Percentiles rank a stretch among this genome's conserved stretches.
Conservation (phyloP, 2,329 filamentous ascomycete species). For the Aspergillus sergii region DNA sequence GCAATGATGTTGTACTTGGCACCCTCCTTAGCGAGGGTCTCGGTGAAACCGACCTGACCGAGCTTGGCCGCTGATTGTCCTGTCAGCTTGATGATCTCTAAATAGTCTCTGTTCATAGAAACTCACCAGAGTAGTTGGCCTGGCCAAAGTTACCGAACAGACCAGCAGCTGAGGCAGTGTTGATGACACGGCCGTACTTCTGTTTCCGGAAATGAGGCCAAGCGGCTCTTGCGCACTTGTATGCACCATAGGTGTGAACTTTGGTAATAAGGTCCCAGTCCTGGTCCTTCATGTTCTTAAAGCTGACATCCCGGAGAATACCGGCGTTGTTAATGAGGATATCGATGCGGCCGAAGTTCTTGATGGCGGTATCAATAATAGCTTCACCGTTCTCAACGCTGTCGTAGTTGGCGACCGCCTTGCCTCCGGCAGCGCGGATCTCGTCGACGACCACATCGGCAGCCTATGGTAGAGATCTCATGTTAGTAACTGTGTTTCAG, state of each 20-base stretch:
- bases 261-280: slow-evolving; percentile 96
- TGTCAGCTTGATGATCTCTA: slow-evolving; percentile 27
- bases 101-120: not conserved
- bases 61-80: slow-evolving; percentile 75
- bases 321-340: slow-evolving; percentile 97
- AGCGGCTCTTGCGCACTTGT: slow-evolving; percentile 91
- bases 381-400: slow-evolving; percentile 78
- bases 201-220: slow-evolving; percentile 99
- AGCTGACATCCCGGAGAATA: slow-evolving; percentile 91
- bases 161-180: slow-evolving; percentile 93
- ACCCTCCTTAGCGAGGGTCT: slow-evolving; percentile 97
- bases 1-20: slow-evolving; percentile 95
- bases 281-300: slow-evolving; percentile 97
- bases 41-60: slow-evolving; percentile 92
- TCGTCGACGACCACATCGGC: slow-evolving; percentile 53
- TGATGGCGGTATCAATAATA: slow-evolving; percentile 72
- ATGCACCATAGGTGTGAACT: slow-evolving; percentile 90
- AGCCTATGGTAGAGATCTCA: slow-evolving; percentile 57
- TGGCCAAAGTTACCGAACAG: slow-evolving; percentile 96
- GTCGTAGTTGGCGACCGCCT: slow-evolving; percentile 97
- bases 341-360: slow-evolving; percentile 71
- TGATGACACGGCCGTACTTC: slow-evolving; percentile 96
- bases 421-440: slow-evolving; percentile 79
- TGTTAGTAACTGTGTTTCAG: slow-evolving; percentile 61
- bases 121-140: slow-evolving; percentile 82